Base-by-base conservation (phyloP, 2,329 filamentous ascomycete species). In the Coniochaeta sp. region DNA sequence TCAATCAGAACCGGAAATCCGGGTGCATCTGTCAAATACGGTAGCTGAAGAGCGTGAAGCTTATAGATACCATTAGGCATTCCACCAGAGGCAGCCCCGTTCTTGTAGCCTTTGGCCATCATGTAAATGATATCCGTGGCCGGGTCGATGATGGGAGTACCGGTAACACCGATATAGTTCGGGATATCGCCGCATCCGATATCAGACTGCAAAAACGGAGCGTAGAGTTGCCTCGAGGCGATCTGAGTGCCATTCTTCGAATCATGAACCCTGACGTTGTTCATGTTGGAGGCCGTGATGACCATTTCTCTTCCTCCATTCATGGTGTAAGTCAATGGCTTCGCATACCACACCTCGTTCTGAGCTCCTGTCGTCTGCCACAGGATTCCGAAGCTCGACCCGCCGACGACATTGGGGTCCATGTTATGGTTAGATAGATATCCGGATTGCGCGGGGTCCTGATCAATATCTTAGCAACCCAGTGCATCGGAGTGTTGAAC, bases 231-330 rank as follows among this genome's bases (percentile, higher is more conserved):
- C 9, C 80, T 71, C 1, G 71, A 73, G 0, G 70, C 67, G n/a
- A 84, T 64, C 24, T 84, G 80, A 3, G 70, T 74, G 24, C 82
- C 82, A 0, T 80, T 83, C 65, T 80, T 79, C 0, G 80, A 80
- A 65, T 85, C 74, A 34, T 85, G 69, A 62, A 82, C 84, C 67
- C 84, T 83, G 7, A 84, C 68, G 58, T 82, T 83, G 68, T 85
- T 85, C 66, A 81, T 81, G 0, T 82, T 84, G 1, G 83, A 77
- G 12, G 83, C 69, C 64, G 80, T 85, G 43, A 86, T 76, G 60
- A 79, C 82, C 70, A 85, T 82, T 11, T 74, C 74, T 3, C 70
- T 69, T 26, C 75, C 74, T 26, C 74, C 73, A n/a, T 66, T 71
- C 6, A 79, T 75, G 1, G 83, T 86, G 69, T 83, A 77, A 22